Percentiles rank a stretch among this genome's conserved stretches.
Evolutionary conservation across 1,139 yeast species (phyloP).

Genomic region (Meyerozyma guilliermondii): DNA sequence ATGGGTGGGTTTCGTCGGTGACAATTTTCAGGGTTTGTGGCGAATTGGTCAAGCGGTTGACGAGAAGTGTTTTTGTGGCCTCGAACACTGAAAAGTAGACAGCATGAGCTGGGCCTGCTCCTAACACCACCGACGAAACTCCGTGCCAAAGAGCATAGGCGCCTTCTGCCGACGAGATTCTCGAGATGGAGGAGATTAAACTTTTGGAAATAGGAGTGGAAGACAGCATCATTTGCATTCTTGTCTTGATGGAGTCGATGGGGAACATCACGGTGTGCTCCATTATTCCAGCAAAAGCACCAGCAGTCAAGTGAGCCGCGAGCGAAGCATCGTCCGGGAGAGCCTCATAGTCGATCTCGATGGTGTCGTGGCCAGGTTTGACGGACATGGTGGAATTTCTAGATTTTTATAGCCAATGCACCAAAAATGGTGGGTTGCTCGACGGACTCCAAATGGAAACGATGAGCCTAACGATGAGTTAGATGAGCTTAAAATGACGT

Average conservation of each 20-base stretch:
- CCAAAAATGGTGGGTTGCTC: not conserved
- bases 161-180: slow-evolving; percentile 86
- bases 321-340: slow-evolving; percentile 85
- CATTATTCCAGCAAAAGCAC: slow-evolving; percentile 98
- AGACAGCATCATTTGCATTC: slow-evolving; percentile 77
- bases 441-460: too few relatives aligned
- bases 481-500: not conserved
- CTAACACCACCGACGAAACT: slow-evolving; percentile 84
- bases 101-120: slow-evolving; percentile 99
- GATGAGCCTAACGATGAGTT: not conserved
- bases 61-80: slow-evolving; percentile 60
- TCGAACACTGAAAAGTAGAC: slow-evolving; percentile 96
- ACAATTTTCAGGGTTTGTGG: slow-evolving; percentile 34
- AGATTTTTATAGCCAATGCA: not conserved
- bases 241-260: slow-evolving; percentile 87
- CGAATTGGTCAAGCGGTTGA: slow-evolving; percentile 33
- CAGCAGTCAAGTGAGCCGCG: slow-evolving; percentile 78
- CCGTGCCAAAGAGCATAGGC: slow-evolving; percentile 92
- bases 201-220: slow-evolving; percentile 29
- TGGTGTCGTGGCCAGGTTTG: slow-evolving; percentile 18
- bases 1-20: slow-evolving; percentile 68
- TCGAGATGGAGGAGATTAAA: slow-evolving; percentile 58
- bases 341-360: slow-evolving; percentile 81
- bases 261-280: slow-evolving; percentile 98
- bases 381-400: not conserved